A percentile compares a stretch with the other conserved stretches of the same genome.
These are phyloP conservation scores for Ilex paraguariensis DNA, from an alignment of 305 asterid genomes.

Conservation along the genomic window DNA sequence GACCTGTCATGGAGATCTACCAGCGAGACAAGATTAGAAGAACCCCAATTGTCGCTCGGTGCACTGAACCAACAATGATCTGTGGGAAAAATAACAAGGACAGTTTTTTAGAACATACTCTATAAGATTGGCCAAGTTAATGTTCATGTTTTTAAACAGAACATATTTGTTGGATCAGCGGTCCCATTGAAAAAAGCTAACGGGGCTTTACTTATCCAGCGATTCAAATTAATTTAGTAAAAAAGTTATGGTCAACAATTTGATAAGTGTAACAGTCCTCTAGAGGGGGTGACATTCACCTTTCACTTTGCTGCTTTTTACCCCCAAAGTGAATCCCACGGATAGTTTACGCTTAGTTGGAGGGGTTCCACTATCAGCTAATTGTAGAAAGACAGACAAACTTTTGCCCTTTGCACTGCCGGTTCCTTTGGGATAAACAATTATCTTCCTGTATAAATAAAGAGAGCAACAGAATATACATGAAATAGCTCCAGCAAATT, in stretches of 20 bases:
- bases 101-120: background rate
- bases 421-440: background rate
- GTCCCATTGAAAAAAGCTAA: too few species aligned
- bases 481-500: background rate
- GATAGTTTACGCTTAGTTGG: too few species aligned
- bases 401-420: background rate
- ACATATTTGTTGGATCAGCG: too few species aligned
- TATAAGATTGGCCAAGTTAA: background rate
- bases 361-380: too few species aligned
- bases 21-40: background rate
- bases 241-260: too few species aligned
- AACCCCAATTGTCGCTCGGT: background rate
- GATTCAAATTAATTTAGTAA: too few species aligned
- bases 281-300: too few species aligned
- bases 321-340: too few species aligned
- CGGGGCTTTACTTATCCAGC: too few species aligned
- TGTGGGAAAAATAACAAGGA: background rate
- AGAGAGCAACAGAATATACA: background rate
- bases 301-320: too few species aligned
- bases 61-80: background rate
- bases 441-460: background rate
- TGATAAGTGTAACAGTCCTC: background rate
- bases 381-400: background rate
- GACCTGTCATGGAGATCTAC: background rate
- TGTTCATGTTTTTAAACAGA: too few species aligned